phyloP scores from a whole-genome alignment of 306 rosid species.

The Trifolium pratense region DNA sequence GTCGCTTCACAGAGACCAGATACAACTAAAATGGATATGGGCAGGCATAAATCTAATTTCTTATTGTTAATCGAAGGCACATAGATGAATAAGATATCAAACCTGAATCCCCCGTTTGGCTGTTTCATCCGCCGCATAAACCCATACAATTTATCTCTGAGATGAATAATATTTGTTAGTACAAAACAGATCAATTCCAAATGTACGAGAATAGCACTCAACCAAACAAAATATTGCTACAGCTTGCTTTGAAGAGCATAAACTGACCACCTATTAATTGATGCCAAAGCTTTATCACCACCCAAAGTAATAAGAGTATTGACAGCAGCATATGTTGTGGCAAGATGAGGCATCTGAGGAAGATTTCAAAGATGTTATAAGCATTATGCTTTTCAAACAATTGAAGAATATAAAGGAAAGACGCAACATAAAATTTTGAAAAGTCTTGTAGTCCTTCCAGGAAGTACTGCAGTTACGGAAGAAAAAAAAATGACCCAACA shows the following conservation, averaged over 20 bases:
- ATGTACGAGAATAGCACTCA: slow-evolving; percentile 12
- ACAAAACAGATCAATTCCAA: slow-evolving; percentile 41
- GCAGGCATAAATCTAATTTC: slow-evolving; percentile 4
- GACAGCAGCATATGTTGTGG: slow-evolving; percentile 94
- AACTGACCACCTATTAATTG: slow-evolving; percentile 90
- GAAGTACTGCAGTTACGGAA: slow-evolving; percentile 1
- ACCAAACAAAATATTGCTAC: slow-evolving; percentile 19
- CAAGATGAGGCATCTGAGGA: slow-evolving; percentile 92
- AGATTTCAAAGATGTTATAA: slow-evolving; percentile 38
- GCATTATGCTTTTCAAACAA: slow-evolving; percentile 18
- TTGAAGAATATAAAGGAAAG: slow-evolving; percentile 17
- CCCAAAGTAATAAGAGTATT: slow-evolving; percentile 86
- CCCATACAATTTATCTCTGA: slow-evolving; percentile 65
- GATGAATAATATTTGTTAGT: slow-evolving; percentile 29
- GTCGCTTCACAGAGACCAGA: background rate
- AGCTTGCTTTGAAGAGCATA: slow-evolving; percentile 40
- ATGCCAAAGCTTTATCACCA: slow-evolving; percentile 70
- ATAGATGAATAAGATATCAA: slow-evolving; percentile 38
- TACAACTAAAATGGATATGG: slow-evolving; percentile 12
- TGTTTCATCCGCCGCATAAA: slow-evolving; percentile 84
- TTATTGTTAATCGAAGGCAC: slow-evolving; percentile 29
- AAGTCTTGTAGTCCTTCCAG: slow-evolving; percentile 11
- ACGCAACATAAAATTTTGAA: background rate
- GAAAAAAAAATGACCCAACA: slow-evolving; percentile 12
- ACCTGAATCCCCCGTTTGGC: slow-evolving; percentile 89